Evolutionary conservation across 2,329 filamentous ascomycete genomes (phyloP), one percentile per base, ranked within the genome.

Genomic region (Microcyclosporella mali): DNA sequence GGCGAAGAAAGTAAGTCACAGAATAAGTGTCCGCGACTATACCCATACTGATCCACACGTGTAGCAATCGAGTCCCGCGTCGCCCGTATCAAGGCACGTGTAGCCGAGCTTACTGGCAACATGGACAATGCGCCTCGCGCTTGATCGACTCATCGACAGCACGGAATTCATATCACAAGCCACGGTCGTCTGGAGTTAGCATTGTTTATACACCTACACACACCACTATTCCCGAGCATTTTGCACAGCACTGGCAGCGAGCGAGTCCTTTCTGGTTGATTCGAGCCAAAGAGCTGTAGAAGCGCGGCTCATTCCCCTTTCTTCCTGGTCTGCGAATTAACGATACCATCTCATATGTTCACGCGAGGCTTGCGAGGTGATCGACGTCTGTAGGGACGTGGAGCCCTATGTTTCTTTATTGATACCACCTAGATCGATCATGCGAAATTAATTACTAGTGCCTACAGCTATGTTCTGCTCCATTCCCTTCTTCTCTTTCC

Each of bases 21-120:
- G 6, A 32, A 9, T 31, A 12, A 15, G 25, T 41, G 10, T 11
- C 21, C 37, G 11, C 10, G 18, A 40, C n/a, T 9, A 42, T 8
- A 25, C 14, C 12, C 30, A 21, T 31, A 42, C 45, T 51, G 33
- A 51, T n/a, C 49, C 21, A 32, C 21, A 3, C 37, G 35, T 41
- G n/a, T 55, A 94, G 88, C 89, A 28, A 97, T 97, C 59, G 92
- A 98, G 67, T 89, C 88, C 37, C 86, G 92, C 53, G 92, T 97
- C 46, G 92, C 92, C 37, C 85, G 92, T 51, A 98, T 98, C 76
- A 97, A 95, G 70, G 92, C 92, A 47, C 84, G 92, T 49, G 92
- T 98, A 45, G 92, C 92, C 40, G 88, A 95, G 65, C 70, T 98
- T 56, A 98, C 92, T 2, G 62, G 63, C 40, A 56, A 56, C 42